Conservation (phyloP, 2,329 filamentous ascomycete species). For the Penicillium glabrum region DNA sequence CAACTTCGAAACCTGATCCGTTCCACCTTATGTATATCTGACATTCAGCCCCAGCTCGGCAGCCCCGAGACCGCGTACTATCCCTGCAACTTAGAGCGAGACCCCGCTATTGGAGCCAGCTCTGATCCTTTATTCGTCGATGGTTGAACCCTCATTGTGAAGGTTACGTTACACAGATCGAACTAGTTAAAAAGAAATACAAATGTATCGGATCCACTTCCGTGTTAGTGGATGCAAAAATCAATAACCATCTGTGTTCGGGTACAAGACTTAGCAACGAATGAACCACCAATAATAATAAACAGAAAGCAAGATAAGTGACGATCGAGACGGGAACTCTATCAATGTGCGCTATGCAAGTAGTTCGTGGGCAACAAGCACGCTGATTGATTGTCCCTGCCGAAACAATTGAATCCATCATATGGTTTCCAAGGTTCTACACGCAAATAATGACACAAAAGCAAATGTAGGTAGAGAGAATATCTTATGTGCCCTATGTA, state of each 20-base stretch:
- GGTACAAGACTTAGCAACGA: background rate
- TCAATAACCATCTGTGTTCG: background rate
- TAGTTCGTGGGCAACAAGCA: background rate
- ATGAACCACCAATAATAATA: background rate
- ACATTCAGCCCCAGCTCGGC: conserved; percentile 16
- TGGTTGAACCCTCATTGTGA: background rate
- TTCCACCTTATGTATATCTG: conserved; percentile 10
- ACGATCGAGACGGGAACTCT: background rate
- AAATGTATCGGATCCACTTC: background rate
- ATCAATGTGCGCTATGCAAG: background rate
- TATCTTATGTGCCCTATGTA: background rate
- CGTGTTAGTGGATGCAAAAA: background rate
- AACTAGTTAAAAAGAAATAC: background rate
- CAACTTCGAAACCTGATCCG: background rate
- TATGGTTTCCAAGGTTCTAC: background rate
- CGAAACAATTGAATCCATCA: background rate
- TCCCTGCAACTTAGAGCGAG: background rate
- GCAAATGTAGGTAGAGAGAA: background rate
- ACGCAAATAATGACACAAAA: background rate
- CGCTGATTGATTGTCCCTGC: background rate
- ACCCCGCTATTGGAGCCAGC: background rate
- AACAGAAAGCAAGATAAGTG: background rate
- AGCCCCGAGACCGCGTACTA: conserved; percentile 3
- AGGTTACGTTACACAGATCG: background rate
- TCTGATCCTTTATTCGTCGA: background rate